Conservation (phyloP, 129 eudicot species). For the Apium graveolens region DNA sequence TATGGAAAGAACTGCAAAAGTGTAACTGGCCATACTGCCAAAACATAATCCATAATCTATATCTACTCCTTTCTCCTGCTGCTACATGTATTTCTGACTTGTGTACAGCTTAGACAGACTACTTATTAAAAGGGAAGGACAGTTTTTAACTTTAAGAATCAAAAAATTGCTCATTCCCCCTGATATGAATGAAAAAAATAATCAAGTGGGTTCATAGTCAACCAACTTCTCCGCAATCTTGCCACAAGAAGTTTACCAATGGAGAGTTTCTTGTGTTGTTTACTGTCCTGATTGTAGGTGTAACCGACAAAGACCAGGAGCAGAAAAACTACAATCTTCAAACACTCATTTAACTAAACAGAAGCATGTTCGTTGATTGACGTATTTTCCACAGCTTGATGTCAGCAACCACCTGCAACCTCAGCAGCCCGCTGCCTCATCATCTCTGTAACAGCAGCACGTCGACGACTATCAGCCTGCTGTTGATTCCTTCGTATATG, state of each 20-base stretch:
- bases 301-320: slow-evolving; percentile 2
- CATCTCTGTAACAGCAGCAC: slow-evolving; percentile 93
- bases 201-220: slow-evolving; percentile 1
- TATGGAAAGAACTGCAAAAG: not conserved
- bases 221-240: not conserved
- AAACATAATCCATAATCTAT: not conserved
- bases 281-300: not conserved
- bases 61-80: not conserved
- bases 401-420: slow-evolving; percentile 49
- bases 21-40: not conserved
- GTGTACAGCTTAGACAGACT: slow-evolving; percentile 8
- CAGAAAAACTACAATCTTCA: slow-evolving; percentile 9
- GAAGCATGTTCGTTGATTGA: slow-evolving; percentile 7
- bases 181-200: slow-evolving; percentile 8
- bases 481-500: slow-evolving; percentile 70
- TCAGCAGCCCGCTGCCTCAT: slow-evolving; percentile 97
- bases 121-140: slow-evolving; percentile 5
- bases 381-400: slow-evolving; percentile 27
- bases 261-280: slow-evolving; percentile 5
- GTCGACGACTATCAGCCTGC: slow-evolving; percentile 72
- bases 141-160: slow-evolving; percentile 9
- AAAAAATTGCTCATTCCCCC: slow-evolving; percentile 2
- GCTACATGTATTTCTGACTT: slow-evolving; percentile 8
- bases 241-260: not conserved
- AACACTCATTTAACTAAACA: slow-evolving; percentile 3